Evolutionary conservation across 345 rosid species (phyloP).

Genomic region (Gossypioides kirkii): DNA sequence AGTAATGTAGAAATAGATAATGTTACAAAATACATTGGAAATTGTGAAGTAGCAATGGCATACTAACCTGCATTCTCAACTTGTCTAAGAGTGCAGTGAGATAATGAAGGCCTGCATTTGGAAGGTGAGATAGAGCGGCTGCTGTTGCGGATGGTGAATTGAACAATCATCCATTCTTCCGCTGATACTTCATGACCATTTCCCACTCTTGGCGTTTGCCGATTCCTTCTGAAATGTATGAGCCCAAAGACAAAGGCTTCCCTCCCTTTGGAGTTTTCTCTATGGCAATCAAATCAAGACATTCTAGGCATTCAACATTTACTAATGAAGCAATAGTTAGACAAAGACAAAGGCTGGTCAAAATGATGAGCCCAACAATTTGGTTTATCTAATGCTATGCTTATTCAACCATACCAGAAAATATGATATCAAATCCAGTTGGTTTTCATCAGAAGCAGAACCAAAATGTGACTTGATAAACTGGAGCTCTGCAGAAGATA

Average conservation of each 20-base stretch:
- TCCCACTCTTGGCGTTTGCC: conserved; percentile 54
- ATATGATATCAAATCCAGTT: conserved; percentile 72
- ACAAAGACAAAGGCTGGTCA: not conserved
- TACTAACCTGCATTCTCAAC: conserved; percentile 58
- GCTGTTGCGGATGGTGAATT: conserved; percentile 95
- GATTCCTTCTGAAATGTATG: conserved; percentile 69
- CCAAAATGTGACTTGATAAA: conserved; percentile 59
- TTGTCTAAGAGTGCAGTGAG: conserved; percentile 50
- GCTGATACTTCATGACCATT: conserved; percentile 57
- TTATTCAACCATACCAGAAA: conserved; percentile 69
- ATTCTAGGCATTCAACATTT: no score
- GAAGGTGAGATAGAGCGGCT: conserved; percentile 51
- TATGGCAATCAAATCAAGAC: conserved; percentile 22
- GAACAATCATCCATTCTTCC: conserved; percentile 72
- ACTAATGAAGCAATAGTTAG: not conserved
- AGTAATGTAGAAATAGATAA: conserved; percentile 12
- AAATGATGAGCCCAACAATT: not conserved
- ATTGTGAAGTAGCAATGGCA: not conserved
- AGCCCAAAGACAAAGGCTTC: no score
- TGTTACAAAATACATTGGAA: not conserved
- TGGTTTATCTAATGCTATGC: not conserved
- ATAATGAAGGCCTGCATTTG: conserved; percentile 47
- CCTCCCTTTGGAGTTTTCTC: conserved; percentile 39
- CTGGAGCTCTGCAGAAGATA: conserved; percentile 47
- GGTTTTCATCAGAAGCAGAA: conserved; percentile 51